Base-by-base conservation (phyloP, 352 stramenopile genomes). In the Ochromonadaceae sp. region DNA sequence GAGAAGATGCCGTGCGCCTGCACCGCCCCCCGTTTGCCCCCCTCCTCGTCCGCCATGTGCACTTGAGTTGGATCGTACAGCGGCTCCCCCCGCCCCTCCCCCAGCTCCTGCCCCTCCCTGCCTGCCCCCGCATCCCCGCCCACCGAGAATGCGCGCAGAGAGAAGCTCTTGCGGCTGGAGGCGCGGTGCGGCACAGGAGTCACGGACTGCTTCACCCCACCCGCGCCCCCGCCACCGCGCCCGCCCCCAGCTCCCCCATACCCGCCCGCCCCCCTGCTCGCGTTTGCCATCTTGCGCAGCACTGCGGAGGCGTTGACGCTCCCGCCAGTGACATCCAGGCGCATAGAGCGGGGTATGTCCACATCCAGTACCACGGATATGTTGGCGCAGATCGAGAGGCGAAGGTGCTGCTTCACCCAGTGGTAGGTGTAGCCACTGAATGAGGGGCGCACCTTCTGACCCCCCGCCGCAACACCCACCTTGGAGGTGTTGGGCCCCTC, bases 351-450 rank as follows among this genome's bases (percentile, higher is more conserved):
- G 10, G 25, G 20, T 7, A 58, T 7, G 22, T 7, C n/a, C 10
- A 58, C 15, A 41, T 35, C n/a, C 25, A 58, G 42, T 9, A 22
- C 26, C 5, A 58, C 10, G 10, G 15, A 41, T 7, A 58, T 17
- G 26, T 58, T 9, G 22, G 20, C 5, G 39, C 42, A 5, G 5
- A 58, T 9, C 14, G n/a, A 14, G 17, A n/a, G 22, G 9, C 15
- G 25, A 31, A 61, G 36, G 7, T 26, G 10, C 52, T 7, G 22
- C 17, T 47, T 43, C 9, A 61, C 30, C 52, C 52, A 61, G 30
- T 61, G 52, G 36, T 38, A 61, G 10, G 12, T 47, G 30, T 61
- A 61, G 5, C 52, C 52, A 52, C 15, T 43, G n/a, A 49, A 53
- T 10, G n/a, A n/a, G n/a, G n/a, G n/a, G n/a, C n/a, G n/a, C n/a